phyloP scores from a whole-genome alignment of 2,329 filamentous ascomycete genomes.

The Mycosphaerelloides madeirae region DNA sequence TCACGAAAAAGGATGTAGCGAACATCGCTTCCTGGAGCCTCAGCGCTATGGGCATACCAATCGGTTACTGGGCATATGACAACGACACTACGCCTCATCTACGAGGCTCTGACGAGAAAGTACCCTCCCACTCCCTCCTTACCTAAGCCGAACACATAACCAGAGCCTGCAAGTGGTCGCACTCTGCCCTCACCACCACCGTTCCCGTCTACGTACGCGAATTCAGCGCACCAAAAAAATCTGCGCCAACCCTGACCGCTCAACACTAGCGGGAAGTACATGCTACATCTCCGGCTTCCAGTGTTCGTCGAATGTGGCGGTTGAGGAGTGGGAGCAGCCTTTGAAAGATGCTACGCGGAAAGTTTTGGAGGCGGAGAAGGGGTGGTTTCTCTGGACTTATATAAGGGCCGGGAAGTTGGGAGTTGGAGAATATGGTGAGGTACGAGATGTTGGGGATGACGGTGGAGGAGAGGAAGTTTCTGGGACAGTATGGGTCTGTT shows the following conservation, averaged over 20 bases:
- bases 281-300: slow-evolving; percentile 37
- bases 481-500: slow-evolving; percentile 18
- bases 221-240: slow-evolving; percentile 43
- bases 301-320: slow-evolving; percentile 33
- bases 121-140: slow-evolving; percentile 32
- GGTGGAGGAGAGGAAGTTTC: slow-evolving; percentile 30
- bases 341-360: slow-evolving; percentile 35
- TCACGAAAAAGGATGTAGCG: slow-evolving; percentile 39
- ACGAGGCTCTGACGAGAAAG: slow-evolving; percentile 41
- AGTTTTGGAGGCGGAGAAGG: slow-evolving; percentile 43
- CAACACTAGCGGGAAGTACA: slow-evolving; percentile 28
- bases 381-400: slow-evolving; percentile 44
- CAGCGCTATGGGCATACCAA: slow-evolving; percentile 45
- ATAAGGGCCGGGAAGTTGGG: slow-evolving; percentile 41
- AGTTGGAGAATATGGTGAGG: slow-evolving; percentile 37
- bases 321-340: slow-evolving; percentile 35
- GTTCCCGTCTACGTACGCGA: slow-evolving; percentile 42
- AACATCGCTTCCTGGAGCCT: slow-evolving; percentile 36
- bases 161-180: slow-evolving; percentile 37
- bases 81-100: slow-evolving; percentile 42
- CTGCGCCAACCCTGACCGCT: slow-evolving; percentile 41
- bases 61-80: slow-evolving; percentile 51
- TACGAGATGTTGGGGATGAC: slow-evolving; percentile 39
- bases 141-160: slow-evolving; percentile 39
- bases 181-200: slow-evolving; percentile 32